A percentile compares a stretch with the other conserved stretches of the same genome.
Conservation (phyloP, 306 rosid species). For the Astragalus membranaceus region DNA sequence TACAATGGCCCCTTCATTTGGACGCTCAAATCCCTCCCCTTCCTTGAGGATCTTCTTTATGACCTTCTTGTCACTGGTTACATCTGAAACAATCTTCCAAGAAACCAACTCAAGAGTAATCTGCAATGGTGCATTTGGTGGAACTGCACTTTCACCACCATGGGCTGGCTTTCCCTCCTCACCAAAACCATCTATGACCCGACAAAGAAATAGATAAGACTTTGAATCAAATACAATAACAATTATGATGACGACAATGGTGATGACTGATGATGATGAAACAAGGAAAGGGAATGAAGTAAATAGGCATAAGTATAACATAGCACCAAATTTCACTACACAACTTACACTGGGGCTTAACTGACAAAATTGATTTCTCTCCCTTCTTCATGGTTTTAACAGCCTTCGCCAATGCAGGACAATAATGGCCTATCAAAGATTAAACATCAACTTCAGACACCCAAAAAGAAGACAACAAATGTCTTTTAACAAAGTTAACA, state of each 20-base stretch:
- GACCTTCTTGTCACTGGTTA: conserved; percentile 81
- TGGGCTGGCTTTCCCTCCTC: conserved; percentile 63
- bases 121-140: conserved; percentile 66
- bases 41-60: conserved; percentile 75
- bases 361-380: conserved; percentile 64
- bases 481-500: background rate
- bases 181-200: conserved; percentile 76
- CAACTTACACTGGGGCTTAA: conserved; percentile 85
- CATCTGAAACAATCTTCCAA: conserved; percentile 87
- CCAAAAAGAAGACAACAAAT: background rate
- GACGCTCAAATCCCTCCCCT: conserved; percentile 87
- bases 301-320: background rate
- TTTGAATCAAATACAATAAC: background rate
- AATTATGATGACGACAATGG: background rate
- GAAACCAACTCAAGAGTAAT: conserved; percentile 79
- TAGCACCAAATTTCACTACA: background rate
- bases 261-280: background rate
- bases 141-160: conserved; percentile 66
- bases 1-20: conserved; percentile 84
- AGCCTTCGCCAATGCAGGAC: conserved; percentile 81
- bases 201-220: background rate
- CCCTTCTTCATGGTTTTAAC: conserved; percentile 94
- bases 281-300: background rate
- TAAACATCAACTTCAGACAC: background rate
- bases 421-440: conserved; percentile 56